These are phyloP conservation scores for Dryas octopetala DNA, from an alignment of 306 rosid species.

Conservation along the genomic window DNA sequence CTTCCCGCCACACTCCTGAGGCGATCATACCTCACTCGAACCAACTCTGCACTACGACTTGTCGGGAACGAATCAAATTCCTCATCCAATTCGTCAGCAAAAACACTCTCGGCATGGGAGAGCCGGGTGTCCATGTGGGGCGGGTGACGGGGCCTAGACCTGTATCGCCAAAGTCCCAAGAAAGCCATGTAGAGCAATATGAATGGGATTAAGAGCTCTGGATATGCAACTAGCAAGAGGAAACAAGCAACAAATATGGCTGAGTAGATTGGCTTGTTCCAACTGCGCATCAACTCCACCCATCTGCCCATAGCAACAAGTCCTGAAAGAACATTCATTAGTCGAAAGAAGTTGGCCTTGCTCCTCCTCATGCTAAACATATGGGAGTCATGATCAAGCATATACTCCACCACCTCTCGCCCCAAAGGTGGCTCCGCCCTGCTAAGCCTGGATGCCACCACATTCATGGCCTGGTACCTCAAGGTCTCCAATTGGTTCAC, in stretches of 20 bases:
- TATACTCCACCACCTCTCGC: slow-evolving; percentile 59
- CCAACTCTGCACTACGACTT: slow-evolving; percentile 45
- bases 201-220: slow-evolving; percentile 45
- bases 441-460: slow-evolving; percentile 46
- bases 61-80: slow-evolving; percentile 65
- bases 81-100: slow-evolving; percentile 54
- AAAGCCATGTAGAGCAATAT: slow-evolving; percentile 42
- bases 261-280: slow-evolving; percentile 49
- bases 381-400: slow-evolving; percentile 59
- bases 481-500: slow-evolving; percentile 50
- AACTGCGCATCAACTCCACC: slow-evolving; percentile 43
- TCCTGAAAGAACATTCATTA: slow-evolving; percentile 51
- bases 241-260: slow-evolving; percentile 34
- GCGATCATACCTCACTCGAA: slow-evolving; percentile 58
- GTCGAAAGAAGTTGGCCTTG: slow-evolving; percentile 56
- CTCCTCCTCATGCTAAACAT: slow-evolving; percentile 64
- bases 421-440: slow-evolving; percentile 54
- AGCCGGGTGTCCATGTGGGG: slow-evolving; percentile 57
- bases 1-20: slow-evolving; percentile 61
- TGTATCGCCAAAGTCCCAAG: slow-evolving; percentile 52
- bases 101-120: slow-evolving; percentile 48
- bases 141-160: slow-evolving; percentile 53
- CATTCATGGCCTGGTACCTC: slow-evolving; percentile 58
- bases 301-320: slow-evolving; percentile 38
- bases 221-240: slow-evolving; percentile 37